Evolutionary conservation across 1,284 basidiomycete genomes (phyloP), one percentile per base, ranked within the genome.

Genomic region (Sanghuangporus weigelae): DNA sequence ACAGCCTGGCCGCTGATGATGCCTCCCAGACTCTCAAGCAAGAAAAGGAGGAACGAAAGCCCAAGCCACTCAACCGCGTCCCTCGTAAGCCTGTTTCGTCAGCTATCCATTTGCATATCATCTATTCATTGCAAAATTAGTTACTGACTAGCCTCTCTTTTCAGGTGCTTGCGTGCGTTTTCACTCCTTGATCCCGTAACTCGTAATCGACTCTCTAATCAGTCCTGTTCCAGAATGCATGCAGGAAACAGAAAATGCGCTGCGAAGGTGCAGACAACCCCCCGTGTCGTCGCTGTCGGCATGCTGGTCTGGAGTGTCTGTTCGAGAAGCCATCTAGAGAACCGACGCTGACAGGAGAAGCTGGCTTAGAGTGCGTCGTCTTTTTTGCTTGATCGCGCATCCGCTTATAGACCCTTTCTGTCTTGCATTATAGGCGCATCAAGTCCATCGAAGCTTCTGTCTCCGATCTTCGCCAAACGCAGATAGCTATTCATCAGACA

Each of bases 191-290:
- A 58, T 61, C 59, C 60, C 62, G 51, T 62, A 51, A 53, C 59
- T 66, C 62, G 71, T 68, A 63, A 57, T 42, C 14, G 40, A 57
- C 60, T 26, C 23, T 42, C 8, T 42, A 39, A 53, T 51, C 62
- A 46, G 14, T 35, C n/a, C 5, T 50, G 39, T 48, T 60, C 60
- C 68, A 91, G 89, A 91, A 91, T 85, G 89, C 89, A 16, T 92
- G 90, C 74, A 81, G 90, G 68, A 90, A 91, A 71, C 91, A 93
- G 76, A 93, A 93, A 76, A 93, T 93, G 90, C 81, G 90, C 68
- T 93, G 90, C 70, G 90, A 95, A 78, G 92, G 92, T 5, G 93
- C 93, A 51, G 93, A 95, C 74, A 92, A 91, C 68, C 93, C 93
- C 35, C 94, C 94, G 19, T 96, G 94, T 75, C 88, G 91, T 71